These are phyloP conservation scores for Dalbergia cultrata DNA, from an alignment of 306 rosid genomes.

Conservation along the genomic window DNA sequence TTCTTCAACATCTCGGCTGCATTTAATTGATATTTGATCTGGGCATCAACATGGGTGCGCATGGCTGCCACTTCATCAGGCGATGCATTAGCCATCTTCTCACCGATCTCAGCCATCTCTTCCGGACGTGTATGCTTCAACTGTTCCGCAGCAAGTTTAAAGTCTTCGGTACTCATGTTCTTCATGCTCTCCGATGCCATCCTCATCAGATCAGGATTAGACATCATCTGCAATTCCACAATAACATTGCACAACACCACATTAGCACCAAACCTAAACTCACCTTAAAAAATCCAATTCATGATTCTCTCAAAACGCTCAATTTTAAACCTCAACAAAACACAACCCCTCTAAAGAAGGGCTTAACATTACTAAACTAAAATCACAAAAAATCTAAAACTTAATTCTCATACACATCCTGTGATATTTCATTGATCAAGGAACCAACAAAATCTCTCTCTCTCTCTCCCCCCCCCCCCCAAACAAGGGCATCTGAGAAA, in stretches of 20 bases:
- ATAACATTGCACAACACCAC: conserved; percentile 3
- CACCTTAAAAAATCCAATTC: conserved; percentile 20
- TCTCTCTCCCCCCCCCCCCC: background rate
- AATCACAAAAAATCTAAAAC: background rate
- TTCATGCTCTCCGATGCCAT: conserved; percentile 98
- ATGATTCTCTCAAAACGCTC: conserved; percentile 11
- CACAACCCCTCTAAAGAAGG: background rate
- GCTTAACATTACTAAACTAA: conserved; percentile 2
- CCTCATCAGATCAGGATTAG: conserved; percentile 89
- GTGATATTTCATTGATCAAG: background rate
- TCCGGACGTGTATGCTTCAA: conserved; percentile 89
- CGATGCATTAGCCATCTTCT: conserved; percentile 83
- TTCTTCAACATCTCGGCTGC: conserved; percentile 91
- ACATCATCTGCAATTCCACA: conserved; percentile 81
- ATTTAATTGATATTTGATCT: conserved; percentile 69
- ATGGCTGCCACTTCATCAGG: conserved; percentile 89
- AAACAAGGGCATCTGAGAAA: conserved; percentile 7
- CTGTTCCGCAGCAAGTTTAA: conserved; percentile 85
- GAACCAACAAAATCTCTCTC: no score
- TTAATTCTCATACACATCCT: conserved; percentile 9
- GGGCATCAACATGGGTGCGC: conserved; percentile 77
- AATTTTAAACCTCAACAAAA: conserved; percentile 12
- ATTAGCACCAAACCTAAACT: background rate
- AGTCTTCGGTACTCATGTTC: conserved; percentile 85
- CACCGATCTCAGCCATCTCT: conserved; percentile 94